Conservation (phyloP, 805 yeast genomes). For the Cyberlindnera samutprakarnensis region DNA sequence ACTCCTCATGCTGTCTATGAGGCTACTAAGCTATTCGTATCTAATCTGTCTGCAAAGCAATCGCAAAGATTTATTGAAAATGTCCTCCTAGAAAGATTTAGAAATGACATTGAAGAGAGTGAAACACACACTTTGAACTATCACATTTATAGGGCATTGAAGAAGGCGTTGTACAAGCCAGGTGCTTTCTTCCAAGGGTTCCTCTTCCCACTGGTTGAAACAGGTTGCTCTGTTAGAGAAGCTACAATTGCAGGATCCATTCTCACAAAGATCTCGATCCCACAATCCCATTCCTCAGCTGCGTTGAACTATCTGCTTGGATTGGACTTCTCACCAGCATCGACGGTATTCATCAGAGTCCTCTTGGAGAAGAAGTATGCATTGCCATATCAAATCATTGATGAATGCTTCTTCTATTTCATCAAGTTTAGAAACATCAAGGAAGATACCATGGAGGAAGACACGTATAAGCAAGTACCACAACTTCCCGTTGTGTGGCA, state of each 20-base stretch:
- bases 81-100: conserved; percentile 65
- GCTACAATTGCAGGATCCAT: conserved; percentile 95
- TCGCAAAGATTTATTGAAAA: conserved; percentile 75
- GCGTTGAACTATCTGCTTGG: conserved; percentile 82
- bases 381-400: conserved; percentile 92
- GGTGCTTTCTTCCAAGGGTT: conserved; percentile 97
- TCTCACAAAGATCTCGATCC: conserved; percentile 80
- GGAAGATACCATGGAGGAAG: conserved; percentile 31
- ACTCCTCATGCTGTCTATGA: conserved; percentile 92
- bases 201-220: conserved; percentile 81
- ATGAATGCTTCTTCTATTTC: conserved; percentile 88
- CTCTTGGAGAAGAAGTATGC: conserved; percentile 93
- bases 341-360: conserved; percentile 83
- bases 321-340: conserved; percentile 79
- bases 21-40: conserved; percentile 90
- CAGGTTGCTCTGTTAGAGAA: conserved; percentile 86
- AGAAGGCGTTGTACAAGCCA: conserved; percentile 92
- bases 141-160: conserved; percentile 85
- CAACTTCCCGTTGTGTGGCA: conserved; percentile 95
- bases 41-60: conserved; percentile 79
- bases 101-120: conserved; percentile 61
- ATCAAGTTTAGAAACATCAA: conserved; percentile 74
- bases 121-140: conserved; percentile 80
- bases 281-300: conserved; percentile 93
- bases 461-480: conserved; percentile 32